Conservation (phyloP, 768 basidiomycete species). For the Leccinum rimulosum region DNA sequence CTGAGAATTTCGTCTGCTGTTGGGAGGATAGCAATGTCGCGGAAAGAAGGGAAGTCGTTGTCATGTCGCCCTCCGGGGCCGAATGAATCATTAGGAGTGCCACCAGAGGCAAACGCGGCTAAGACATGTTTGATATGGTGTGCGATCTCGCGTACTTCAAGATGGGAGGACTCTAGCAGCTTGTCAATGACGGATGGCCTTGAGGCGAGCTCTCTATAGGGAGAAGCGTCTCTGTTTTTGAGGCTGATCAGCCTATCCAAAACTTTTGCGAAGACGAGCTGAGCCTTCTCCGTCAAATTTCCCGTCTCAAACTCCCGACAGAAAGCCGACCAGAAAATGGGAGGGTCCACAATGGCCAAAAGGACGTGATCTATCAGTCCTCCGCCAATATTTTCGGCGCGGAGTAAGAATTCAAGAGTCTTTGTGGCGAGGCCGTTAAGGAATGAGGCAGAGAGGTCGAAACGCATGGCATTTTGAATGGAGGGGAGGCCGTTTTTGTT, state of each 20-base stretch:
- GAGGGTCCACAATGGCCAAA: conserved; percentile 45
- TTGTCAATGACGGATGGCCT: conserved; percentile 27
- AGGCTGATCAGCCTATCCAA: conserved; percentile 46
- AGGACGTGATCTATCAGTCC: conserved; percentile 43
- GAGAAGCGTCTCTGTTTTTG: conserved; percentile 30
- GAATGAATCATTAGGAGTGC: conserved; percentile 13
- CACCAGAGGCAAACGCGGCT: conserved; percentile 26
- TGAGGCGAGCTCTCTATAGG: conserved; percentile 41
- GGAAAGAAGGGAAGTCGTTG: conserved; percentile 63
- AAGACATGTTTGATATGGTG: conserved; percentile 44
- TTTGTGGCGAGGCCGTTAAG: conserved; percentile 41
- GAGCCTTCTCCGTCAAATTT: conserved; percentile 33
- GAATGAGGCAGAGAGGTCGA: conserved; percentile 38
- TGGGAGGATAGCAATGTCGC: conserved; percentile 59
- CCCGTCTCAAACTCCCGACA: conserved; percentile 32
- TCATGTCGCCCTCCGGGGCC: conserved; percentile 68
- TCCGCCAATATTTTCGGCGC: conserved; percentile 42
- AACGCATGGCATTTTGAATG: conserved; percentile 44
- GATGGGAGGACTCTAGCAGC: conserved; percentile 26
- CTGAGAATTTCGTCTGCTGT: conserved; percentile 59
- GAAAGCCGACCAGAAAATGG: conserved; percentile 49
- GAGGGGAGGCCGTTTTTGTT: conserved; percentile 36
- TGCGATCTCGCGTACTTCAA: conserved; percentile 32
- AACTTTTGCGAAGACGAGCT: conserved; percentile 46
- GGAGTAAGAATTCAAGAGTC: conserved; percentile 41